These are phyloP conservation scores for Melanogaster broomeanus DNA, from an alignment of 768 basidiomycete species.

Conservation along the genomic window DNA sequence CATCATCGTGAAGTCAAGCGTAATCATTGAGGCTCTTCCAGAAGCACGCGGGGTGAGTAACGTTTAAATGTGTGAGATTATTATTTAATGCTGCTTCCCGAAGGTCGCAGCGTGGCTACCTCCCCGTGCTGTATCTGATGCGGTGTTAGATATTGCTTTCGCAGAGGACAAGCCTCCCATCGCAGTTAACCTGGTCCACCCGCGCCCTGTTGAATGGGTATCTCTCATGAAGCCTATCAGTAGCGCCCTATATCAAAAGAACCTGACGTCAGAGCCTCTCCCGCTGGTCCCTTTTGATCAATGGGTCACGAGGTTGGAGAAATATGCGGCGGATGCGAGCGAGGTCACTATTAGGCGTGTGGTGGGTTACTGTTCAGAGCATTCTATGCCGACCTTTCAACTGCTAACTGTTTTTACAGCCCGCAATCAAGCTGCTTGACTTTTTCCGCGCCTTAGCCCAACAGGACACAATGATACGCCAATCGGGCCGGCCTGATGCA, in stretches of 20 bases:
- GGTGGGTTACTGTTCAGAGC: conserved; percentile 26
- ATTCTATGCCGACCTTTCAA: conserved; percentile 44
- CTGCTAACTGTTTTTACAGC: conserved; percentile 23
- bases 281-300: conserved; percentile 32
- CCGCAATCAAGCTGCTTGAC: conserved; percentile 34
- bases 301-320: conserved; percentile 36
- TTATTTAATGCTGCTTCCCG: neutral
- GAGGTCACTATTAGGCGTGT: conserved; percentile 29
- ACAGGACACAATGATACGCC: conserved; percentile 13
- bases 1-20: conserved; percentile 36
- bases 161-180: conserved; percentile 14
- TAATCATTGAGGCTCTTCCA: conserved; percentile 31
- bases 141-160: conserved; percentile 32
- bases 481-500: neutral
- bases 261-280: conserved; percentile 18
- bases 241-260: conserved; percentile 11
- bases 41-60: conserved; percentile 29
- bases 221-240: conserved; percentile 25
- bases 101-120: conserved; percentile 34
- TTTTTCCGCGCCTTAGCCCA: conserved; percentile 25
- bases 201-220: conserved; percentile 30
- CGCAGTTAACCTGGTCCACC: conserved; percentile 36
- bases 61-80: neutral
- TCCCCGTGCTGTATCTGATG: conserved; percentile 23
- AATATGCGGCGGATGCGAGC: conserved; percentile 4